phyloP scores from a whole-genome alignment of 2,329 filamentous ascomycete genomes.

The Trichoderma arundinaceum region DNA sequence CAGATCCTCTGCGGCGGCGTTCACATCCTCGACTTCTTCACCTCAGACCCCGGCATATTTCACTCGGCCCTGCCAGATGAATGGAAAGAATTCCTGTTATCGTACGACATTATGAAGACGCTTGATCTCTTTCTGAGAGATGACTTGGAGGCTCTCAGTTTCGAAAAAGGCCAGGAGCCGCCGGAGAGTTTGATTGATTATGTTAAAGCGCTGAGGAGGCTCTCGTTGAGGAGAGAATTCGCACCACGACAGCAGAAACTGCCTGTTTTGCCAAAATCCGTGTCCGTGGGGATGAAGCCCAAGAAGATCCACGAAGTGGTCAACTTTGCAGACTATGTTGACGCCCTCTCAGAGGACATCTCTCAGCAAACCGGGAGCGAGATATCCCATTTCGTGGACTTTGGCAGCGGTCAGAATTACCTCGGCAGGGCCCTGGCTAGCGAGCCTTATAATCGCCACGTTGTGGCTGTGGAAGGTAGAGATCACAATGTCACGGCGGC shows the following conservation, averaged over 20 bases:
- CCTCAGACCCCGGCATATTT: conserved; percentile 81
- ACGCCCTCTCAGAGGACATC: conserved; percentile 64
- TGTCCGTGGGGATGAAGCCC: conserved; percentile 89
- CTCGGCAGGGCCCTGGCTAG: conserved; percentile 86
- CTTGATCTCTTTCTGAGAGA: conserved; percentile 82
- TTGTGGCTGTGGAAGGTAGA: conserved; percentile 89
- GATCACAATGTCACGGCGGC: conserved; percentile 87
- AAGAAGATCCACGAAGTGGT: conserved; percentile 96
- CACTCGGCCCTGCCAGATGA: conserved; percentile 74
- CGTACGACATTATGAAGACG: conserved; percentile 73
- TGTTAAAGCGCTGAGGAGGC: conserved; percentile 70
- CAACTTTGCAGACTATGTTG: conserved; percentile 86
- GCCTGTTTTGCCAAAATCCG: conserved; percentile 68
- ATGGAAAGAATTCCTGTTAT: conserved; percentile 81
- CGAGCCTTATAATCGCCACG: conserved; percentile 81
- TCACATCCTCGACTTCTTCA: conserved; percentile 96
- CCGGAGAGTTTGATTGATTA: conserved; percentile 71
- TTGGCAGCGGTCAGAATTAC: conserved; percentile 96
- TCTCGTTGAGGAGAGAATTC: conserved; percentile 71
- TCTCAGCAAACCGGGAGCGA: conserved; percentile 59
- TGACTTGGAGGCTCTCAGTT: conserved; percentile 59
- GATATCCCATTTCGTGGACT: conserved; percentile 90
- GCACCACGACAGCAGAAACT: conserved; percentile 51
- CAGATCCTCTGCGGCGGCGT: conserved; percentile 95
- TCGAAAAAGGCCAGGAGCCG: conserved; percentile 43